Evolutionary conservation across 345 rosid genomes (phyloP), one percentile per base, ranked within the genome.

Genomic region (Euphorbia tirucalli): DNA sequence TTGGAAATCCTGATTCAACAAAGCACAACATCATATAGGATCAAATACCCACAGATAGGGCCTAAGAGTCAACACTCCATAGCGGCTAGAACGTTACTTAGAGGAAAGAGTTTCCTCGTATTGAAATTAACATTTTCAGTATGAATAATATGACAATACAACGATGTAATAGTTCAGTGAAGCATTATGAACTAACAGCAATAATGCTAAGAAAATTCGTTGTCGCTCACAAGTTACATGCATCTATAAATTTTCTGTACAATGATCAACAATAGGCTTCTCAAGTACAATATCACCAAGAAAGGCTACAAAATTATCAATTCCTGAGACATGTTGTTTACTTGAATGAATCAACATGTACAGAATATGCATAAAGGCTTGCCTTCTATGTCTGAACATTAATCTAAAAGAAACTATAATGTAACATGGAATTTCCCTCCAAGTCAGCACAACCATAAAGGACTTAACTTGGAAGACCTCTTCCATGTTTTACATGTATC

Each of bases 401-500:
- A 25, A 64, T 39, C 22, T 41, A 15, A 41, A 41, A 10, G 9
- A 1, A 41, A 41, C 9, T 10, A 52, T n/a, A 19, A 21, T 19
- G n/a, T 61, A 13, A 13, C 65, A 61, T 11, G 21, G 65, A 61
- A 31, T 21, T 61, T 61, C 65, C 57, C 57, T 52, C 19, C 57
- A 19, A 52, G 25, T 52, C 57, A 52, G n/a, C n/a, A n/a, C n/a
- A n/a, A n/a, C n/a, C n/a, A n/a, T n/a, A n/a, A n/a, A n/a, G n/a
- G n/a, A 30, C 27, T 27, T 27, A 14, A 14, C 37, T 41, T 41
- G 0, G 37, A 5, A 58, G 5, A 24, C 31, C 32, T 58, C 28
- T 58, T 58, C n/a, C 61, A 11, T 1, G 0, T 10, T 57, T 57
- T 57, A 22, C 62, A 39, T 16, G 18, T 4, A 60, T 30, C n/a